Conservation (phyloP, 441 rosid species). For the Eutrema salsugineum region DNA sequence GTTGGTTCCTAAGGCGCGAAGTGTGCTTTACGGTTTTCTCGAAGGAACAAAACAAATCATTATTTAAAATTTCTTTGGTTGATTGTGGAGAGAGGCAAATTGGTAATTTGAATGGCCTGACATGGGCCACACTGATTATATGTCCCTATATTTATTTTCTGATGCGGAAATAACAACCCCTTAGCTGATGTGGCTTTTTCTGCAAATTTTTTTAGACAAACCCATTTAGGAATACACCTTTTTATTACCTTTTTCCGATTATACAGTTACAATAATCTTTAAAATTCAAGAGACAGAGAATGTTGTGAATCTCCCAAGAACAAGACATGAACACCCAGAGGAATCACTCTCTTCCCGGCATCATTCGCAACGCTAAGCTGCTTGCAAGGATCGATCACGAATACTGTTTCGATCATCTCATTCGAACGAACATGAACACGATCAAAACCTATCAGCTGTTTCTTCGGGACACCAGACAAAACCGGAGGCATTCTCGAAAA, state of each 20-base stretch:
- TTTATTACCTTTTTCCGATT: not conserved
- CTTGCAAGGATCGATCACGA: conserved; percentile 67
- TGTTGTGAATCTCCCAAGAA: conserved; percentile 58
- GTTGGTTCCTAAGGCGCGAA: not conserved
- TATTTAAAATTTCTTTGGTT: not conserved
- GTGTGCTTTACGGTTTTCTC: not conserved
- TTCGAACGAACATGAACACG: conserved; percentile 50
- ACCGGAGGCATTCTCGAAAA: conserved; percentile 49
- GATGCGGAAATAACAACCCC: too few species aligned
- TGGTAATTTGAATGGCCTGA: conserved; percentile 3
- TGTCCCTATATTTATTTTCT: too few species aligned
- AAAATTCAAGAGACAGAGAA: conserved; percentile 41
- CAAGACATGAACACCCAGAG: conserved; percentile 56
- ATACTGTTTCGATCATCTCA: conserved; percentile 40
- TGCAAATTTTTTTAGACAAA: not conserved
- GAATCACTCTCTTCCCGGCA: conserved; percentile 56
- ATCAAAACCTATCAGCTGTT: conserved; percentile 73
- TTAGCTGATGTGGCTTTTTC: not conserved
- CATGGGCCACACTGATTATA: not conserved
- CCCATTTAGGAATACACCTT: not conserved
- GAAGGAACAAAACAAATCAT: not conserved
- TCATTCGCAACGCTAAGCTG: conserved; percentile 60
- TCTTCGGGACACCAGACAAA: conserved; percentile 49
- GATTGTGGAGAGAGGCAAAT: not conserved
- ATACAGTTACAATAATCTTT: not conserved